These are phyloP conservation scores for Aotearoamyces nothofagi DNA, from an alignment of 2,329 filamentous ascomycete genomes.

Conservation along the genomic window DNA sequence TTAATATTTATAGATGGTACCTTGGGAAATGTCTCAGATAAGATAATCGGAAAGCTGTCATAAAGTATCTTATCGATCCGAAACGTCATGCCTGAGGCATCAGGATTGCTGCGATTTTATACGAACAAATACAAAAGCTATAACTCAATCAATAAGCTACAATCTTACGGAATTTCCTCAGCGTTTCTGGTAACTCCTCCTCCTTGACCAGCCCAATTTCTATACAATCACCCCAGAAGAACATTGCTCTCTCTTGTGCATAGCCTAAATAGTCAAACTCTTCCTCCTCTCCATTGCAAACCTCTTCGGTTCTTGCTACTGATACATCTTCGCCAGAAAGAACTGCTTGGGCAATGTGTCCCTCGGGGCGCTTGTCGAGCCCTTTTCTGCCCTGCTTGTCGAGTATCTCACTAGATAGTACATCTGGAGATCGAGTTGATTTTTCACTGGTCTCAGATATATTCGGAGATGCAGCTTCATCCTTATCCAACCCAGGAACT, in stretches of 20 bases:
- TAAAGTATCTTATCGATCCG: too few relatives aligned
- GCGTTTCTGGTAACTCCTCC: constrained; percentile 60
- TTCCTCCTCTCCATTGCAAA: constrained; percentile 30
- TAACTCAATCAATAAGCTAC: constrained; percentile 53
- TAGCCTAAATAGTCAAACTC: constrained; percentile 92
- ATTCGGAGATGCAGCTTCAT: constrained; percentile 20
- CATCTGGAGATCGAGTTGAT: not conserved
- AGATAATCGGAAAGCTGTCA: too few relatives aligned
- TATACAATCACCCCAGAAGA: constrained; percentile 89
- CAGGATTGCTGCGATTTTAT: too few relatives aligned
- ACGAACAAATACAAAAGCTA: too few relatives aligned
- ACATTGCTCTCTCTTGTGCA: constrained; percentile 76
- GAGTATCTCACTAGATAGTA: constrained; percentile 4
- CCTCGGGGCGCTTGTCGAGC: constrained; percentile 10
- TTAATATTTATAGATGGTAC: too few relatives aligned
- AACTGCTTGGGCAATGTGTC: constrained; percentile 7
- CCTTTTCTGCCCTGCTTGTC: constrained; percentile 1
- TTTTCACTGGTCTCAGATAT: too few relatives aligned
- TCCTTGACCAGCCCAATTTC: constrained; percentile 56
- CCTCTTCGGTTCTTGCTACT: constrained; percentile 8
- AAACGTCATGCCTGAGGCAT: too few relatives aligned
- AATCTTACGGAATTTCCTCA: constrained; percentile 51
- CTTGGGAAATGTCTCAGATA: too few relatives aligned
- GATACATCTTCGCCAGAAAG: constrained; percentile 3
- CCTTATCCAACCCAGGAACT: constrained; percentile 52